phyloP scores from a whole-genome alignment of 805 yeast species.

The Candida taoyuanica region DNA sequence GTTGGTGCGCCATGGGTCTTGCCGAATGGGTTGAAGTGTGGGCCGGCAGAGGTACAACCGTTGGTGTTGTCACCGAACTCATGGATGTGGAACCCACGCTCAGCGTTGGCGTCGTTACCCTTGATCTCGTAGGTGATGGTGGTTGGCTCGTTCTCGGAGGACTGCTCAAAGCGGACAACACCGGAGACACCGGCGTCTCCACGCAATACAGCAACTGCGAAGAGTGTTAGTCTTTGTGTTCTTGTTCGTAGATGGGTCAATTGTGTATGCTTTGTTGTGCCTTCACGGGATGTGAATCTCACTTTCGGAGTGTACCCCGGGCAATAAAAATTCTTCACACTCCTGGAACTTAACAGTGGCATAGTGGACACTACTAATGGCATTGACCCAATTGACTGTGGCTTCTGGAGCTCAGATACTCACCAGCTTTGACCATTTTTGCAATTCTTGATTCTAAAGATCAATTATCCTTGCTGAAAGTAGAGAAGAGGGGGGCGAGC shows the following conservation, averaged over 20 bases:
- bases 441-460: too few relatives aligned
- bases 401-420: conserved; percentile 6
- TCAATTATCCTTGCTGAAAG: too few relatives aligned
- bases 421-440: conserved; percentile 30
- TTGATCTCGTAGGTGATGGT: conserved; percentile 81
- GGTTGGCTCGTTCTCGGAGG: conserved; percentile 74
- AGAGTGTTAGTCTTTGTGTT: conserved; percentile 1
- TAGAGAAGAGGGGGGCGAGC: neutral
- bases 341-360: too few relatives aligned
- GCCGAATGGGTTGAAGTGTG: conserved; percentile 90
- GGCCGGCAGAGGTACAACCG: conserved; percentile 98
- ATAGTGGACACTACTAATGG: too few relatives aligned
- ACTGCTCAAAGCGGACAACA: conserved; percentile 81
- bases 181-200: conserved; percentile 93
- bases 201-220: conserved; percentile 84
- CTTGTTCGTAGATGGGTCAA: neutral
- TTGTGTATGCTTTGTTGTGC: neutral
- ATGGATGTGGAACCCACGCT: conserved; percentile 97
- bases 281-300: neutral
- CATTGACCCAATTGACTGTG: too few relatives aligned
- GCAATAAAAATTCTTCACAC: too few relatives aligned
- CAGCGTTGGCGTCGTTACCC: conserved; percentile 85
- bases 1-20: conserved; percentile 91
- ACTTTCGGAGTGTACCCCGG: too few relatives aligned
- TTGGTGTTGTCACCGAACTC: conserved; percentile 98